These are phyloP conservation scores for Ambrosia artemisiifolia DNA, from an alignment of 129 eudicot species.

Conservation along the genomic window DNA sequence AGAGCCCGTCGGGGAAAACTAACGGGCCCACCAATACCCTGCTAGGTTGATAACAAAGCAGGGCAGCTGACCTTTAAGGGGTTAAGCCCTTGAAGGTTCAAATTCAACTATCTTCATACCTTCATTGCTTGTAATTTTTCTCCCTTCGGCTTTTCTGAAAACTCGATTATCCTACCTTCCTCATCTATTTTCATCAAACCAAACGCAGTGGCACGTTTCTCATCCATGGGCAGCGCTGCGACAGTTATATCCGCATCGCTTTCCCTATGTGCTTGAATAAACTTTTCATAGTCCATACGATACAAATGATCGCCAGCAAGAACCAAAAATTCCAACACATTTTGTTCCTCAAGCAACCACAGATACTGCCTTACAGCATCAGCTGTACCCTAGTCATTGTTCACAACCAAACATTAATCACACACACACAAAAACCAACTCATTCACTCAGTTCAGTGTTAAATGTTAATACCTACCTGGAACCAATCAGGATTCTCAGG, in stretches of 20 bases:
- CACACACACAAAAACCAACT: background rate
- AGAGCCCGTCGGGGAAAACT: background rate
- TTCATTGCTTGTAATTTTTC: slow-evolving; percentile 37
- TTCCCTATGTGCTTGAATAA: slow-evolving; percentile 42
- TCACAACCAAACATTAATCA: background rate
- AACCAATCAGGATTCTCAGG: slow-evolving; percentile 69
- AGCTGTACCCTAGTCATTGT: slow-evolving; percentile 33
- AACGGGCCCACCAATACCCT: background rate
- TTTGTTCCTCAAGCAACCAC: slow-evolving; percentile 46
- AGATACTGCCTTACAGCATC: slow-evolving; percentile 49
- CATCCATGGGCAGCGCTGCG: slow-evolving; percentile 42
- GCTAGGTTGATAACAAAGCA: background rate
- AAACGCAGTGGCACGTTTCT: slow-evolving; percentile 41
- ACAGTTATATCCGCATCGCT: slow-evolving; percentile 46
- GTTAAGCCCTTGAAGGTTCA: background rate
- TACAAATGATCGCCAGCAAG: slow-evolving; percentile 50
- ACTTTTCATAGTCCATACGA: slow-evolving; percentile 41
- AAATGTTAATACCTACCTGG: slow-evolving; percentile 37
- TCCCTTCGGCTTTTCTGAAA: slow-evolving; percentile 43
- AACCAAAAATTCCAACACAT: slow-evolving; percentile 40
- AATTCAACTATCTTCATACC: slow-evolving; percentile 3
- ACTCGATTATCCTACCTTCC: slow-evolving; percentile 38
- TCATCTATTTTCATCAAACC: slow-evolving; percentile 41
- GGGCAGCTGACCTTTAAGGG: background rate
- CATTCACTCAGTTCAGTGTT: background rate